Base-by-base conservation (phyloP, 495 filamentous ascomycete genomes). In the Penicillium salamii region DNA sequence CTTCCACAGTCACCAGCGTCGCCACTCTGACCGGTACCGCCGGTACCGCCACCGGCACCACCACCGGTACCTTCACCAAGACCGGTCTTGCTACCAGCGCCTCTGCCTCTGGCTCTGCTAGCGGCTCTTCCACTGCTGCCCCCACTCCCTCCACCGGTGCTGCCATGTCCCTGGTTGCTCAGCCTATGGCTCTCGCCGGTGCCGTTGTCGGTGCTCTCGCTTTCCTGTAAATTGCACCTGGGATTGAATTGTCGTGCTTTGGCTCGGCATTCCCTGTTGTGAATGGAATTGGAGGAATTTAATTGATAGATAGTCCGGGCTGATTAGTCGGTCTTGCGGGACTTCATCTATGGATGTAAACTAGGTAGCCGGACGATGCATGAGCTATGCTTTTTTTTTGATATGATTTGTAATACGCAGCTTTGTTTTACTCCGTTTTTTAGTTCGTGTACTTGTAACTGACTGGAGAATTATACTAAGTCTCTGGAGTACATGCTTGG, bases 91-190 rank as follows among this genome's bases (percentile, higher is more conserved):
- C 45, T 14, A 29, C 52, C 9, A 50, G 49, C 36, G 26, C 49
- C 34, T 44, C 54, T 20, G 31, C 50, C 15, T 23, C 45, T 5
- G 28, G 52, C 19, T 46, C 51, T 26, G 40, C 50, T 39, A 52
- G 52, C 35, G 35, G 45, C 19, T 49, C 56, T 23, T 46, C 59
- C n/a, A 46, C 55, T 18, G 53, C 32, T 23, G 50, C 54, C 21
- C 23, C 57, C 24, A 49, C 44, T 33, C 42, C 51, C 39, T 46
- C 56, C 19, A 45, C 43, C 12, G 55, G 43, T 45, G 53, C 29
- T 19, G 53, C 50, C 29, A 32, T 53, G n/a, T 39, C 23, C 21
- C 45, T 50, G 0, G 46, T 33, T 21, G 77, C 17, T 78, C 29
- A 32, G 29, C 61, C 46, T 19, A 54, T 32, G 21, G 47, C 48